A percentile compares a stretch with the other conserved stretches of the same genome.
Evolutionary conservation across 2,329 filamentous ascomycete species (phyloP).

Genomic region (Juglanconis sp.): DNA sequence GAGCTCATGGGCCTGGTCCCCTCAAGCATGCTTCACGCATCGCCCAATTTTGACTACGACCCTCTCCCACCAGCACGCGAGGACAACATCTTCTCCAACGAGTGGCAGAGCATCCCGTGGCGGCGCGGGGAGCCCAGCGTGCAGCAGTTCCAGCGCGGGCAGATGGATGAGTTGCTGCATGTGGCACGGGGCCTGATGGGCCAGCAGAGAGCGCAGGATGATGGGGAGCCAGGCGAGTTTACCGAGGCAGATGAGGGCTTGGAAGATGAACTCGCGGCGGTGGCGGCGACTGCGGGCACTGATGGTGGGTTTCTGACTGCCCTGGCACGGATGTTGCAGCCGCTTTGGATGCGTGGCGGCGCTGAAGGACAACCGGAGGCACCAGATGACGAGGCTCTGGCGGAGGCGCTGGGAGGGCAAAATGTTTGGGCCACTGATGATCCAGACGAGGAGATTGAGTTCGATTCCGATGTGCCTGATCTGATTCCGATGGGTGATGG

Average conservation of each 20-base stretch:
- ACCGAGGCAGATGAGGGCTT: neutral
- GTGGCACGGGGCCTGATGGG: slow-evolving; percentile 1
- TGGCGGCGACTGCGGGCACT: neutral
- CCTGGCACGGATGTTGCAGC: slow-evolving; percentile 4
- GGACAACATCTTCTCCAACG: slow-evolving; percentile 49
- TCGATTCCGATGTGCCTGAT: no score
- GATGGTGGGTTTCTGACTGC: slow-evolving; percentile 1
- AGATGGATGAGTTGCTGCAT: slow-evolving; percentile 1
- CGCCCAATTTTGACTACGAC: slow-evolving; percentile 74
- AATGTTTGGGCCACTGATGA: neutral
- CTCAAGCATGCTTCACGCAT: slow-evolving; percentile 56
- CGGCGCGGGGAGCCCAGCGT: neutral
- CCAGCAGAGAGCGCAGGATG: neutral
- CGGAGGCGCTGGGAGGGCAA: neutral
- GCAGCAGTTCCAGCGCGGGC: neutral
- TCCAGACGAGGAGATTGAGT: no score
- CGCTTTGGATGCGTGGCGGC: slow-evolving; percentile 5
- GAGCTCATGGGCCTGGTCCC: slow-evolving; percentile 69
- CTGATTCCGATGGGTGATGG: no score
- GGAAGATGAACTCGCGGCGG: neutral
- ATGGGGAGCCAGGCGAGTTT: neutral
- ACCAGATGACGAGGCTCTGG: neutral
- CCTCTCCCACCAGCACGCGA: slow-evolving; percentile 68
- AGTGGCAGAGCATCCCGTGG: slow-evolving; percentile 43
- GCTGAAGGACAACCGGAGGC: neutral